Conservation (phyloP, 257 asterid species). For the Ballota nigra region DNA sequence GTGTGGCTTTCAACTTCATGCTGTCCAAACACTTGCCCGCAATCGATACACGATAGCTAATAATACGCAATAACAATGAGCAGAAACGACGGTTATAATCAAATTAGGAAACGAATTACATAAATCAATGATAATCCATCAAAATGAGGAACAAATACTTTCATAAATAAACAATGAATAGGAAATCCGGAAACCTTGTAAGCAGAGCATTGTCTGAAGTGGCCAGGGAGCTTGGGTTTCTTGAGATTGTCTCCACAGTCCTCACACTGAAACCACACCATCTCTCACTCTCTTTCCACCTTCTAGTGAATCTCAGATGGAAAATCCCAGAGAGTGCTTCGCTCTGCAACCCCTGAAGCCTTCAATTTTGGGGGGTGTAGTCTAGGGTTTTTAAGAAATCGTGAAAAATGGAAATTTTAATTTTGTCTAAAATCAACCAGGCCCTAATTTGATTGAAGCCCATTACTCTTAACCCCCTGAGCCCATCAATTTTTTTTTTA, state of each 20-base stretch:
- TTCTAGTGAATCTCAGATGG: conserved; percentile 21
- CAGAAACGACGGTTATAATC: not conserved
- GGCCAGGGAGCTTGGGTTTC: conserved; percentile 86
- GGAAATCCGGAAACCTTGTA: conserved; percentile 49
- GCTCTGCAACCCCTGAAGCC: not conserved
- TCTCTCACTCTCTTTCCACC: conserved; percentile 24
- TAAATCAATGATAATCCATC: not conserved
- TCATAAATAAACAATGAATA: not conserved
- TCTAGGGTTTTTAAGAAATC: conserved; percentile 30
- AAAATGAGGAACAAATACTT: not conserved
- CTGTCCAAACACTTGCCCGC: conserved; percentile 76
- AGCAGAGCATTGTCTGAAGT: conserved; percentile 89
- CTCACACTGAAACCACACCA: conserved; percentile 99
- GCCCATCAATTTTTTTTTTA: too few relatives aligned
- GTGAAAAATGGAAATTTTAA: not conserved
- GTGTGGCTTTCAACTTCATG: conserved; percentile 76
- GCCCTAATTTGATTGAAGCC: conserved; percentile 5
- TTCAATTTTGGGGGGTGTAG: conserved; percentile 12
- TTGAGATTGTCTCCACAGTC: conserved; percentile 93
- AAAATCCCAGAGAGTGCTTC: not conserved
- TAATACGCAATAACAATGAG: not conserved
- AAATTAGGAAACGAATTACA: not conserved
- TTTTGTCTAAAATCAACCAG: not conserved
- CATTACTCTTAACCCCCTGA: not conserved
- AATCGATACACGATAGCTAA: conserved; percentile 90